Conservation (phyloP, 2,329 filamentous ascomycete genomes). For the Cytospora schulzeri region DNA sequence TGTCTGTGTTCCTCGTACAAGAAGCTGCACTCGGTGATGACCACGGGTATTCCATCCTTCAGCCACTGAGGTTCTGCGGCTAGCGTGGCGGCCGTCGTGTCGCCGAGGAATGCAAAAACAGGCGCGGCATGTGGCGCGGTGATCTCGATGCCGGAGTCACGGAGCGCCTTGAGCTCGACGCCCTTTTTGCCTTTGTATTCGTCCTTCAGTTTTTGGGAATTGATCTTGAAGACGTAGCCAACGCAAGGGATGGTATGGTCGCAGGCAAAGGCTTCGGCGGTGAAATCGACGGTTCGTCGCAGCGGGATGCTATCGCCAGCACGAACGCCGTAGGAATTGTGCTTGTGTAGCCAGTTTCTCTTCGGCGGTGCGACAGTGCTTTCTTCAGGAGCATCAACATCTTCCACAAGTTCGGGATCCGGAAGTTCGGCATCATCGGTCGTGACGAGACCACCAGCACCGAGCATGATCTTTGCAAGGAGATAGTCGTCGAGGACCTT, state of each 20-base stretch:
- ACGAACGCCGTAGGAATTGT: conserved; percentile 42
- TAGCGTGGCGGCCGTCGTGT: conserved; percentile 47
- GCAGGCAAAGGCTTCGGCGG: conserved; percentile 47
- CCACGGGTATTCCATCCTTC: conserved; percentile 43
- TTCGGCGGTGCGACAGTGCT: neutral
- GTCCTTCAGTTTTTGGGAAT: conserved; percentile 42
- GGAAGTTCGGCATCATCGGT: conserved; percentile 33
- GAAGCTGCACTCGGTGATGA: conserved; percentile 55
- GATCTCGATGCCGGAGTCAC: conserved; percentile 42
- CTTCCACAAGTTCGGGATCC: conserved; percentile 27
- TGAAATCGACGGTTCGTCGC: conserved; percentile 40
- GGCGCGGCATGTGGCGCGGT: conserved; percentile 43
- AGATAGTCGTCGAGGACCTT: conserved; percentile 44
- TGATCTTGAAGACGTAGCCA: conserved; percentile 48
- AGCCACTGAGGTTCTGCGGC: conserved; percentile 45
- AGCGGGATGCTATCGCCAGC: conserved; percentile 42
- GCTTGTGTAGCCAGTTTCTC: conserved; percentile 39
- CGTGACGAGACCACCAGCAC: conserved; percentile 42
- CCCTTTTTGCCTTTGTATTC: conserved; percentile 42
- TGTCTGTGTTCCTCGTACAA: conserved; percentile 45
- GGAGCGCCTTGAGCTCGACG: conserved; percentile 41
- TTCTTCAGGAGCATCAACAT: conserved; percentile 23
- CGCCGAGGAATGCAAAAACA: conserved; percentile 52
- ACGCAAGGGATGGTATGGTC: conserved; percentile 51
- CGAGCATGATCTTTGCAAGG: conserved; percentile 45